Evolutionary conservation across 192 early-diverging fungal species (phyloP).

Genomic region (Lobosporangium transversale): DNA sequence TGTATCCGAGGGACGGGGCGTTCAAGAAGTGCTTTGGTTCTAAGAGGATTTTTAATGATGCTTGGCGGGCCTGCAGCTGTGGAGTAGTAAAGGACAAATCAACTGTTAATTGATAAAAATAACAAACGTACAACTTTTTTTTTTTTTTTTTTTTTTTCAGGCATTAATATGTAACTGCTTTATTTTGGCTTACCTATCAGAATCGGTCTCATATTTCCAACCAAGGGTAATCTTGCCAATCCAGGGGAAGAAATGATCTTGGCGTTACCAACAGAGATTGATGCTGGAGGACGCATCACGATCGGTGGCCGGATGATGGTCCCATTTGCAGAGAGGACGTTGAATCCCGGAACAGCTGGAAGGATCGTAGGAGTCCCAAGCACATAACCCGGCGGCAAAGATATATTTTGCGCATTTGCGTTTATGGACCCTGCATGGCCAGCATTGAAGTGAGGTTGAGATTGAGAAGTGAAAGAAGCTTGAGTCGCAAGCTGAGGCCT

Average conservation of each 20-base stretch:
- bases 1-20: constrained; percentile 31
- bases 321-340: neutral
- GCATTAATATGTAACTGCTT: neutral
- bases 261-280: neutral
- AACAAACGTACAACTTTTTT: no score
- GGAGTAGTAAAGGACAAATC: neutral
- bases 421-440: constrained; percentile 1
- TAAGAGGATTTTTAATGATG: constrained; percentile 30
- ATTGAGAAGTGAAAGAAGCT: neutral
- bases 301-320: constrained; percentile 8
- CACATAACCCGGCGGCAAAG: neutral
- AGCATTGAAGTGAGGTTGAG: neutral
- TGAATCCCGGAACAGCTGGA: neutral
- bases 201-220: constrained; percentile 1
- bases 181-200: constrained; percentile 16
- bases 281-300: constrained; percentile 8
- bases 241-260: constrained; percentile 11
- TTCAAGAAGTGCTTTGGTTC: constrained; percentile 26
- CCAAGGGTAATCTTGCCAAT: constrained; percentile 3
- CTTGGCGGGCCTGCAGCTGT: constrained; percentile 30
- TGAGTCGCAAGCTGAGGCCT: neutral
- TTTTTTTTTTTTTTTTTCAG: no score
- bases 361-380: neutral
- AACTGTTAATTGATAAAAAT: neutral
- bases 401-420: neutral